Conservation (phyloP, 2,329 filamentous ascomycete species). For the Thermoascus crustaceus region DNA sequence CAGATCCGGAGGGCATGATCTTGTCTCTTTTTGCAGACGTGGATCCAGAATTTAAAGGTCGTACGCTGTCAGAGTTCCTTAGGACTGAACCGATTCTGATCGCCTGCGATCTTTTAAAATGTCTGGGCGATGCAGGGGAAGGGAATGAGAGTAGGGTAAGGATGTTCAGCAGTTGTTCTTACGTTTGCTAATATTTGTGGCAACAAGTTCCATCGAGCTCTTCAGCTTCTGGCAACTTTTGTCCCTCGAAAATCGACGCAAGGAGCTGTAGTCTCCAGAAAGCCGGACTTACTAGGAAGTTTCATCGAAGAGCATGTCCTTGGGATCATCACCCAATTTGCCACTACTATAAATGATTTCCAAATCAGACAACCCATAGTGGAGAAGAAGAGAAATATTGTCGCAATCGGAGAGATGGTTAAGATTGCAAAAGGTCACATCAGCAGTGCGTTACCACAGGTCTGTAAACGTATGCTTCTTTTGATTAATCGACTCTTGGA, state of each 20-base stretch:
- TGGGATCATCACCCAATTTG: constrained; percentile 76
- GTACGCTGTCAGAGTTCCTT: constrained; percentile 60
- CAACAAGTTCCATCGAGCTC: constrained; percentile 44
- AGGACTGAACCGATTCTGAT: constrained; percentile 66
- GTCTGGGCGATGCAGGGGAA: constrained; percentile 59
- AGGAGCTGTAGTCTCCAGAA: constrained; percentile 38
- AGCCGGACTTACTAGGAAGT: constrained; percentile 53
- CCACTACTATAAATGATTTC: constrained; percentile 66
- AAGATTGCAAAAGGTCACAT: constrained; percentile 64
- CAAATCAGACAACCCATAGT: constrained; percentile 47
- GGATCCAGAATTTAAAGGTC: constrained; percentile 60
- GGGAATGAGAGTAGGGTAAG: constrained; percentile 50
- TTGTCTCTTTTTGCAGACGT: constrained; percentile 61
- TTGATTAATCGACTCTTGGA: background rate
- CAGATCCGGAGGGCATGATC: constrained; percentile 58
- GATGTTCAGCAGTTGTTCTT: constrained; percentile 5
- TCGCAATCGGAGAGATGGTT: constrained; percentile 83
- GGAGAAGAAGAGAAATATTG: constrained; percentile 71
- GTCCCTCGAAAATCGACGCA: constrained; percentile 42
- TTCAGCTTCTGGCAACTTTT: constrained; percentile 43
- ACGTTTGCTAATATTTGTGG: constrained; percentile 12
- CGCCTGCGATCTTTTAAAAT: constrained; percentile 73
- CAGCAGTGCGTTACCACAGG: constrained; percentile 75
- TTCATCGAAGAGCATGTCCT: constrained; percentile 81
- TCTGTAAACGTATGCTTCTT: constrained; percentile 30